These are phyloP conservation scores for Aspergillus puulaauensis DNA, from an alignment of 2,329 filamentous ascomycete species.

Conservation along the genomic window DNA sequence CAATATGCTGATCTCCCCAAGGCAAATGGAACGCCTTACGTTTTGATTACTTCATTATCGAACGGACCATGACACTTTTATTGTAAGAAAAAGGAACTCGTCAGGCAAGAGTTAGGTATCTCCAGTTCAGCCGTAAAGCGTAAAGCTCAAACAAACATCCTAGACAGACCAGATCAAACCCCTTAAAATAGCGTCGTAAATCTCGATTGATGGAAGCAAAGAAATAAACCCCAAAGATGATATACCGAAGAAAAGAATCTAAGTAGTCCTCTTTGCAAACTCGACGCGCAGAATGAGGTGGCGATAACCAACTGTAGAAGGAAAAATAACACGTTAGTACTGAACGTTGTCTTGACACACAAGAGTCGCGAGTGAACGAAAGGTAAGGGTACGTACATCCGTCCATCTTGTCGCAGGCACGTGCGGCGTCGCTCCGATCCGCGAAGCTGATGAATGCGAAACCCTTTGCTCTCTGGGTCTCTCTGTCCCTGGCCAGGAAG, in stretches of 20 bases:
- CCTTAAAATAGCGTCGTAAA: conserved; percentile 4
- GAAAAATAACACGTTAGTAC: conserved; percentile 6
- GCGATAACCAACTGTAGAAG: conserved; percentile 47
- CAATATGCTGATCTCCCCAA: neutral
- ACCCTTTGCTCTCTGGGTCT: conserved; percentile 93
- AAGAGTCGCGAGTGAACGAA: neutral
- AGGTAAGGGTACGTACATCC: conserved; percentile 61
- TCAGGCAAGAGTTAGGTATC: neutral
- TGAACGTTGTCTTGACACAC: neutral
- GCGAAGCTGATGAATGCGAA: conserved; percentile 99
- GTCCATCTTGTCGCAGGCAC: conserved; percentile 97
- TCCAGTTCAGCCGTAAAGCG: neutral
- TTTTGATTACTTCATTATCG: neutral
- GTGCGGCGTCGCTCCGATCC: conserved; percentile 83
- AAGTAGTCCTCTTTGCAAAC: conserved; percentile 50
- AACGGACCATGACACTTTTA: conserved; percentile 4
- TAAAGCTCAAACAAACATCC: neutral
- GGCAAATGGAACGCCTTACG: neutral
- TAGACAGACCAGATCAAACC: neutral
- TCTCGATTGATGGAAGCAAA: neutral
- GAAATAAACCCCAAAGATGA: conserved; percentile 5
- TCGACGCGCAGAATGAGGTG: conserved; percentile 54
- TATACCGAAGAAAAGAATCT: conserved; percentile 18
- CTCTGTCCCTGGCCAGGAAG: conserved; percentile 95
- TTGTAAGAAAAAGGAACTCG: neutral